Evolutionary conservation across 176 grass and related monocot genomes (phyloP), one percentile per base, ranked within the genome.

Genomic region (Cenchrus purpureus): DNA sequence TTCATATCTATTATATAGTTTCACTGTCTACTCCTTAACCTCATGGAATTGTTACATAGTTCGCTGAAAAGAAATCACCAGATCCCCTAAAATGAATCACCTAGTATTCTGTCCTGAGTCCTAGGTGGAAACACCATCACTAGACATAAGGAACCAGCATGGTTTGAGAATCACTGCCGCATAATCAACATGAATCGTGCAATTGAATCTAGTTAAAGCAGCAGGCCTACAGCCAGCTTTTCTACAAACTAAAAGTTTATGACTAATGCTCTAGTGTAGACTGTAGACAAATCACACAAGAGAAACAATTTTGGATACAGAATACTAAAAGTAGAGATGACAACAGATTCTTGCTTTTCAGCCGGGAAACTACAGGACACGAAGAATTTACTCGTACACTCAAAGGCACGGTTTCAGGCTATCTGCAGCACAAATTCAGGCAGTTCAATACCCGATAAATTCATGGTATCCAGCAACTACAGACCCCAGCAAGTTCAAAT

Each of bases 121-220:
- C 82, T 75, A 55, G 82, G 58, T 59, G 62, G 69, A 85, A 59
- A 60, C 5, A 28, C 82, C 51, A 68, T 25, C 40, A 61, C 29
- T 68, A 74, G 61, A 44, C 76, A 84, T 20, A 83, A 61, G 8
- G 74, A 86, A 79, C 64, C 58, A 3, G 17, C 29, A 20, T 1
- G 7, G 52, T 81, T 72, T 76, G 6, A 15, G 48, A 67, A 71
- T 78, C 78, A 77, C n/a, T 12, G 10, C 13, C 0, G 5, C 0
- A 0, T 34, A 54, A 86, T 19, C 46, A 73, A 78, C 8, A 4
- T 58, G 73, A 44, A 42, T 20, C 28, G 28, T 71, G 20, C 22
- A 50, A 10, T 62, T 11, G 9, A 32, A 78, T 72, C 56, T 28
- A 60, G 8, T 40, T 50, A 9, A 79, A 55, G 50, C 29, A 58